Percentiles rank a stretch among this genome's conserved stretches.
phyloP scores from a whole-genome alignment of 257 asterid genomes.

The Solanum verrucosum region DNA sequence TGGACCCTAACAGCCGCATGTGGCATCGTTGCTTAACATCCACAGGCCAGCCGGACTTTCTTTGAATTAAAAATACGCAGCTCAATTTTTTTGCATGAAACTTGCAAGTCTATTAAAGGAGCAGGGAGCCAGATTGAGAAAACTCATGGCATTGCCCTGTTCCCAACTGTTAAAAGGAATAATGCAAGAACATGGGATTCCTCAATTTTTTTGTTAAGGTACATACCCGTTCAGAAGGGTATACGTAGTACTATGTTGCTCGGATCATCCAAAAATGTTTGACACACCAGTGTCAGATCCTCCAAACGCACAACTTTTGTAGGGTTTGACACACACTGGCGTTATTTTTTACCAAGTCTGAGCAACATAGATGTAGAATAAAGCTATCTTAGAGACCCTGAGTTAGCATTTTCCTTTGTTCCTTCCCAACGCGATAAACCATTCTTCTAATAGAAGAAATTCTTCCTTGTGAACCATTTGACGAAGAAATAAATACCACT shows the following conservation, averaged over 20 bases:
- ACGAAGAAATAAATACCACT: background rate
- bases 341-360: background rate
- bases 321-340: background rate
- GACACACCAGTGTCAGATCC: background rate
- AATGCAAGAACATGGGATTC: background rate
- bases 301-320: background rate
- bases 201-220: constrained; percentile 2
- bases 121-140: constrained; percentile 8
- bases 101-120: constrained; percentile 8
- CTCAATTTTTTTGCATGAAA: background rate
- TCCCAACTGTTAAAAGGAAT: constrained; percentile 9
- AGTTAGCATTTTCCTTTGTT: background rate
- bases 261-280: background rate
- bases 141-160: background rate
- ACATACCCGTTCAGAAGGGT: constrained; percentile 14
- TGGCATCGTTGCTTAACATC: constrained; percentile 99
- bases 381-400: background rate
- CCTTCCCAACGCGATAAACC: background rate
- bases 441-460: background rate
- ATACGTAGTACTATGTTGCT: background rate
- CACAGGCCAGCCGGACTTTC: constrained; percentile 91
- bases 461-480: background rate
- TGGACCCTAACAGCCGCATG: constrained; percentile 93
- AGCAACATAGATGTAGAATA: background rate
- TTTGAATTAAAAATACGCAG: constrained; percentile 14